Evolutionary conservation across 805 yeast genomes (phyloP), one percentile per base, ranked within the genome.

Genomic region (Nakazawaea ishiwadae): DNA sequence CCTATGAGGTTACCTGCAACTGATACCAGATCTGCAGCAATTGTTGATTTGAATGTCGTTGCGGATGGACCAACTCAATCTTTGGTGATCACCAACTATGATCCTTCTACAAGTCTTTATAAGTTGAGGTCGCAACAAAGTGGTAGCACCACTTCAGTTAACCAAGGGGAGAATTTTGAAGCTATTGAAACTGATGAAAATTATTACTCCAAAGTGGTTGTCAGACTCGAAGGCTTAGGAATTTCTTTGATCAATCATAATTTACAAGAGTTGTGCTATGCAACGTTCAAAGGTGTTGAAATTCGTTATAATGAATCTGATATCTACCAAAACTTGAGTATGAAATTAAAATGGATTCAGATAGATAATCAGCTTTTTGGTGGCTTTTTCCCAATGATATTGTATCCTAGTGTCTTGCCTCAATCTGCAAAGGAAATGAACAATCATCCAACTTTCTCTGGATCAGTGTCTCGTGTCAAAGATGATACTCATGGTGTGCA

Each of bases 31-130:
- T 31, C 44, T 2, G 65, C 66, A 9, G 63, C 62, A 0, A 80
- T 84, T 43, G 90, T 88, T 21, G 97, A 89, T 51, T 65, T 95
- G 51, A 87, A 89, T 55, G 97, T 93, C 14, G 82, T 88, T 31
- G 98, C 97, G 0, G 98, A 93, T 66, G 99, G 98, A 0, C 96
- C 96, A 0, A 80, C 90, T 1, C 96, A 88, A 60, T 82, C 96
- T 0, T 71, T 93, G 48, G 83, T 88, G 4, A 82, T 93, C 3
- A 75, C 95, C 1, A 81, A 85, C 42, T 87, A 87, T 54, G 93
- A 87, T 51, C 83, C 90, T 5, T 75, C 80, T 2, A 71, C 76
- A 5, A 85, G 96, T 58, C 60, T 87, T 56, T 88, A 88, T 58
- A 84, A 84, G 54, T 54, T 81, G 37, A 58, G 54, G 35, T 44